Percentiles rank a stretch among this genome's conserved stretches.
Evolutionary conservation across 768 basidiomycete species (phyloP).

Genomic region (Megacollybia marginata): DNA sequence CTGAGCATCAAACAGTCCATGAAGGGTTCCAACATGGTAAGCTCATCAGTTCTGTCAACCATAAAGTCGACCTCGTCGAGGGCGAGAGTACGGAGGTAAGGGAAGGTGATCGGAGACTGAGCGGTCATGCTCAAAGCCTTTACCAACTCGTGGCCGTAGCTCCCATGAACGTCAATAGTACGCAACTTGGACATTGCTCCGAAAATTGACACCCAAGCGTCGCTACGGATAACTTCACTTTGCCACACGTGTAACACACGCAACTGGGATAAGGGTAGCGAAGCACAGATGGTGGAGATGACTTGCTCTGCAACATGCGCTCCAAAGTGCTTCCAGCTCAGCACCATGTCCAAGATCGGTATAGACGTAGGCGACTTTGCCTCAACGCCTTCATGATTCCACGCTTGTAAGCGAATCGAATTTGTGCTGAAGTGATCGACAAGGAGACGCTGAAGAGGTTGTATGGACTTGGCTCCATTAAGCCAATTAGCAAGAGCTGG

Average conservation of each 20-base stretch:
- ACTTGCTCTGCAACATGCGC: slow-evolving; percentile 6
- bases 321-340: slow-evolving; percentile 16
- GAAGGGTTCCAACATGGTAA: neutral
- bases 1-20: slow-evolving; percentile 3
- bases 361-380: slow-evolving; percentile 4
- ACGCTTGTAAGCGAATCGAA: slow-evolving; percentile 2
- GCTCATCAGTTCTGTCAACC: neutral
- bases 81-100: slow-evolving; percentile 3
- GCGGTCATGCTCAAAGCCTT: slow-evolving; percentile 11
- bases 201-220: slow-evolving; percentile 18
- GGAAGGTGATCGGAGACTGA: slow-evolving; percentile 1
- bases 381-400: slow-evolving; percentile 2
- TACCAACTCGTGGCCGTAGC: slow-evolving; percentile 15
- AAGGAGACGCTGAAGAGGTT: neutral
- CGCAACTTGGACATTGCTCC: slow-evolving; percentile 19
- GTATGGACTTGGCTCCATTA: neutral
- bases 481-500: neutral
- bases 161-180: slow-evolving; percentile 15
- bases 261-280: slow-evolving; percentile 17
- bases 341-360: slow-evolving; percentile 12
- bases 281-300: slow-evolving; percentile 13
- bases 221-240: slow-evolving; percentile 9
- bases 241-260: slow-evolving; percentile 15
- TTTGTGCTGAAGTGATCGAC: slow-evolving; percentile 1
- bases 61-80: slow-evolving; percentile 4